Conservation (phyloP, 2,329 filamentous ascomycete species). For the Fonsecaea nubica region DNA sequence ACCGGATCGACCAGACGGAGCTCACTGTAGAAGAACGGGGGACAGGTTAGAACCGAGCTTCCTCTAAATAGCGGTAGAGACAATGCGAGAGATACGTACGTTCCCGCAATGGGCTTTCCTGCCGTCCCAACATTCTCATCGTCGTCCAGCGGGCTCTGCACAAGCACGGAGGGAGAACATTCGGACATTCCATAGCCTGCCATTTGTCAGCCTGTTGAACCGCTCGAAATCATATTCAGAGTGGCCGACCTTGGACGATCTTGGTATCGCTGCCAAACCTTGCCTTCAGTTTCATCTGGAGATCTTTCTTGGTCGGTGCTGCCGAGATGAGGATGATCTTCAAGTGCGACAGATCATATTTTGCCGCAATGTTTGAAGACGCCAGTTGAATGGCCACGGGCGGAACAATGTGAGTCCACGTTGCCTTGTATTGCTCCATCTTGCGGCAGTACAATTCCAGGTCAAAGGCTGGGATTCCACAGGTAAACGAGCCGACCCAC, state of each 20-base stretch:
- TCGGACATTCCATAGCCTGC: constrained; percentile 41
- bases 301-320: constrained; percentile 62
- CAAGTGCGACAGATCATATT: constrained; percentile 61
- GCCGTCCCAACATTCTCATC: constrained; percentile 56
- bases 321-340: constrained; percentile 59
- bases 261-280: constrained; percentile 56
- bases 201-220: neutral
- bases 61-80: neutral
- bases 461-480: constrained; percentile 64
- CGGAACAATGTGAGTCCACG: constrained; percentile 64
- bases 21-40: constrained; percentile 6
- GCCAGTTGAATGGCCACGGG: constrained; percentile 66
- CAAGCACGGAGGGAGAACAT: constrained; percentile 52
- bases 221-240: constrained; percentile 57
- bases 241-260: constrained; percentile 48
- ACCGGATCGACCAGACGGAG: constrained; percentile 28
- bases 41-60: neutral
- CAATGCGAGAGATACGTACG: constrained; percentile 19
- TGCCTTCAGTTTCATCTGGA: constrained; percentile 58
- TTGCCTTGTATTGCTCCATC: constrained; percentile 58
- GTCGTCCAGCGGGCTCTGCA: constrained; percentile 49
- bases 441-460: constrained; percentile 62
- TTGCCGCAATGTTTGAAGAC: constrained; percentile 59
- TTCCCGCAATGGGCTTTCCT: constrained; percentile 27
- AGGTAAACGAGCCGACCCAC: constrained; percentile 54